These are phyloP conservation scores for Sugiyamaella qingdaonensis DNA, from an alignment of 805 yeast species.

Conservation along the genomic window DNA sequence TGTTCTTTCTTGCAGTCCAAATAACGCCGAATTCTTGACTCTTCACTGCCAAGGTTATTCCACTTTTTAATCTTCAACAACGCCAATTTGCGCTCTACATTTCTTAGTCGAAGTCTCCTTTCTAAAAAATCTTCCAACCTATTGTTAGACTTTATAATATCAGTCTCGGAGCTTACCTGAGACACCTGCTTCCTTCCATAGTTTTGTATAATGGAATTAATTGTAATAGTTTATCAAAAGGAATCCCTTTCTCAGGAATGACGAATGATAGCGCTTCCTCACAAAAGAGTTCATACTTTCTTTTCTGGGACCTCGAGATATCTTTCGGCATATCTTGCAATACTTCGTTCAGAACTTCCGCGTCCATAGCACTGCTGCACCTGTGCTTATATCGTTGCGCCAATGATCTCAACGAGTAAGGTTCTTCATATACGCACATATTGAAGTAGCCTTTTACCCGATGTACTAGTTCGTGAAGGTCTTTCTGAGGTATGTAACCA, in stretches of 20 bases:
- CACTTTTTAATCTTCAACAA: background rate
- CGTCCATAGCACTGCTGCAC: background rate
- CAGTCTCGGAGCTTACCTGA: constrained; percentile 36
- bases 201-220: constrained; percentile 70
- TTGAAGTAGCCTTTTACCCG: constrained; percentile 67
- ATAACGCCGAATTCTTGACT: background rate
- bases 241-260: constrained; percentile 47
- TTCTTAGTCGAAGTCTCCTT: constrained; percentile 26
- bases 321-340: background rate
- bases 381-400: constrained; percentile 37
- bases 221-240: constrained; percentile 56
- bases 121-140: constrained; percentile 26
- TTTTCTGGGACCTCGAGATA: background rate
- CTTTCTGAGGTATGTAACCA: constrained; percentile 57
- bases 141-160: constrained; percentile 9
- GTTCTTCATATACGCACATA: constrained; percentile 58
- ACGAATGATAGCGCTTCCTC: background rate
- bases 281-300: background rate
- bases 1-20: too few species aligned
- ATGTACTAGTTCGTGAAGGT: constrained; percentile 57
- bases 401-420: constrained; percentile 45
- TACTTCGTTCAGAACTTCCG: background rate
- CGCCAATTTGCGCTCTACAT: constrained; percentile 15
- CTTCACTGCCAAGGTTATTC: background rate
- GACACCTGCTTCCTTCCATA: constrained; percentile 71